A percentile compares a stretch with the other conserved stretches of the same genome.
Evolutionary conservation across 2,329 filamentous ascomycete genomes (phyloP).

Genomic region (Colletotrichum gloeosporioides): DNA sequence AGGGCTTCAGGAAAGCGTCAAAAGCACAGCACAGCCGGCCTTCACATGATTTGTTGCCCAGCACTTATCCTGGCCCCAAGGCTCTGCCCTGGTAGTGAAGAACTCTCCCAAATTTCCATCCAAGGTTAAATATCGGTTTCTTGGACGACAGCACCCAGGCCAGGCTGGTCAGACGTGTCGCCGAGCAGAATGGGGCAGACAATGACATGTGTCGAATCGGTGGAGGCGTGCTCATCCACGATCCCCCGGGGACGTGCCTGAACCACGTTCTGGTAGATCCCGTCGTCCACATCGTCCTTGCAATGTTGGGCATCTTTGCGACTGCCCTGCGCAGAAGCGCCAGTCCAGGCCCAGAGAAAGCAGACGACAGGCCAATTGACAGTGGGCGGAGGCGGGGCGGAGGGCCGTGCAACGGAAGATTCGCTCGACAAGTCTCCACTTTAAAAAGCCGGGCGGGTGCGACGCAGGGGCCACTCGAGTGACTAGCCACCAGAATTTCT

Average conservation of each 20-base stretch:
- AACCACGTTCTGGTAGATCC: background rate
- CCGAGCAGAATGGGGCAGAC: background rate
- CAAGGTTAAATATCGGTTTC: background rate
- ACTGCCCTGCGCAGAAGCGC: slow-evolving; percentile 1
- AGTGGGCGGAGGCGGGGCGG: slow-evolving; percentile 8
- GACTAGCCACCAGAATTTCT: slow-evolving; percentile 14
- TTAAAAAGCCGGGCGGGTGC: slow-evolving; percentile 9
- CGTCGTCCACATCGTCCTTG: background rate
- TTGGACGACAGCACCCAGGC: background rate
- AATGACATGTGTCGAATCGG: slow-evolving; percentile 2
- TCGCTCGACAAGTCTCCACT: background rate
- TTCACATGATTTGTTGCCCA: background rate
- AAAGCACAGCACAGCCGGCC: background rate
- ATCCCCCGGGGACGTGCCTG: background rate
- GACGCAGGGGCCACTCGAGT: slow-evolving; percentile 18
- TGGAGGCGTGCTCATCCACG: background rate
- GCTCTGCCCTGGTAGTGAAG: background rate
- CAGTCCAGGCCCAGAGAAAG: slow-evolving; percentile 5
- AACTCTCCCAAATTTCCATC: background rate
- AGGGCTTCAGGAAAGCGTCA: background rate
- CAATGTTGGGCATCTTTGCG: slow-evolving; percentile 13
- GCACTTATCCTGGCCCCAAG: background rate
- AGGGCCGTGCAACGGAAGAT: slow-evolving; percentile 18
- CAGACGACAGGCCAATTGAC: slow-evolving; percentile 16
- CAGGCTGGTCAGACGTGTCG: slow-evolving; percentile 7